Percentiles rank a stretch among this genome's conserved stretches.
These are phyloP conservation scores for Hyphodiscus hymeniophilus DNA, from an alignment of 495 filamentous ascomycete genomes.

Conservation along the genomic window DNA sequence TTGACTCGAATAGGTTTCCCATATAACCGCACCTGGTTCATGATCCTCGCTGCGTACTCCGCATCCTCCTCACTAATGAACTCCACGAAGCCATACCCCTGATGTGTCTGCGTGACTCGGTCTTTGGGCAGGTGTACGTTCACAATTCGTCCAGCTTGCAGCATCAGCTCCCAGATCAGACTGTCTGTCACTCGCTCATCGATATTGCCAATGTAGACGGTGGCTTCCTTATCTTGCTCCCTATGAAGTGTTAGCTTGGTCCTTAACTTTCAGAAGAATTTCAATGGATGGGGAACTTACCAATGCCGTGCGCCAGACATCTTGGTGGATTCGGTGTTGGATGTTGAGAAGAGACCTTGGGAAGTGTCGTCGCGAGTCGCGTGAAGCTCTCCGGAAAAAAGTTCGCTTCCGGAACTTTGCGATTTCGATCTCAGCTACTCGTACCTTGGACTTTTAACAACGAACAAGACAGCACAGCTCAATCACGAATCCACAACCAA, in stretches of 20 bases:
- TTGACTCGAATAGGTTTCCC: constrained; percentile 96
- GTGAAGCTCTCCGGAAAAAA: constrained; percentile 1
- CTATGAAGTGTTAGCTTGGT: constrained; percentile 34
- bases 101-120: constrained; percentile 89
- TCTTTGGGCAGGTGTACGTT: constrained; percentile 98
- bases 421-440: constrained; percentile 2
- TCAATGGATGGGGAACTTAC: constrained; percentile 36
- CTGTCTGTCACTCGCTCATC: constrained; percentile 91
- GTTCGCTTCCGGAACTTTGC: constrained; percentile 1
- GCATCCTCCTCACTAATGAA: constrained; percentile 94
- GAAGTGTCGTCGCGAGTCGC: constrained; percentile 11
- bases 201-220: constrained; percentile 95
- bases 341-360: constrained; percentile 12
- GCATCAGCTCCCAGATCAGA: constrained; percentile 94
- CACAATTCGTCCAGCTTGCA: constrained; percentile 90
- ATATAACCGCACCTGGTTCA: constrained; percentile 91
- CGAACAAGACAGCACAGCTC: not conserved
- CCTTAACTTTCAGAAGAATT: not conserved
- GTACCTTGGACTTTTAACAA: not conserved
- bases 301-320: constrained; percentile 79
- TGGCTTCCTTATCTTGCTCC: constrained; percentile 99
- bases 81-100: constrained; percentile 98
- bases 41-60: constrained; percentile 92
- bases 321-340: constrained; percentile 12
- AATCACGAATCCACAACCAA: constrained; percentile 1